Conservation (phyloP, 1,139 yeast species). For the Yamadazyma oceani region DNA sequence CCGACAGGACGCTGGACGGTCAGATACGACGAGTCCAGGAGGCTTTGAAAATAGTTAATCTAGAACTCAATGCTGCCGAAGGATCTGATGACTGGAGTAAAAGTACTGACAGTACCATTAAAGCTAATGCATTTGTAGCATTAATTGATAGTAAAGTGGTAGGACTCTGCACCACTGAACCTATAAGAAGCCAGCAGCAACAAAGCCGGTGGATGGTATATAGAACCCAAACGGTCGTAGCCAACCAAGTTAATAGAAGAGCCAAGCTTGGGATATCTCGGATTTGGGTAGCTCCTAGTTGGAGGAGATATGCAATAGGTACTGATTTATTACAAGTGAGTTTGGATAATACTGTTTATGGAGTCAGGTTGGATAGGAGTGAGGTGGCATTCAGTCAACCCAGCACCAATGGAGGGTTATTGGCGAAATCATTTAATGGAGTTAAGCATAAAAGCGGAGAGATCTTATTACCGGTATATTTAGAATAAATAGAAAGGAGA, state of each 20-base stretch:
- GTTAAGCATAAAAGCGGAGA: constrained; percentile 51
- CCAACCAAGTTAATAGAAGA: constrained; percentile 28
- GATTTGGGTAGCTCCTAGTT: constrained; percentile 58
- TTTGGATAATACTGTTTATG: constrained; percentile 48
- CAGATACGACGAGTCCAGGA: constrained; percentile 27
- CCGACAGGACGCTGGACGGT: constrained; percentile 18
- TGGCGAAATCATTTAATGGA: constrained; percentile 55
- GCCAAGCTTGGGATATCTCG: constrained; percentile 59
- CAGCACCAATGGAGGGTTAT: constrained; percentile 55
- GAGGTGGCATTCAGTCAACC: constrained; percentile 75
- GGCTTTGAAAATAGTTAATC: constrained; percentile 52
- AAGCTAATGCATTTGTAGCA: constrained; percentile 50
- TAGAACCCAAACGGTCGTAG: constrained; percentile 34
- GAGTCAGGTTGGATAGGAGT: constrained; percentile 37
- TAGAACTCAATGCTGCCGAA: constrained; percentile 56
- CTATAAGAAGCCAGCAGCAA: constrained; percentile 19
- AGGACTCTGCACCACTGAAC: constrained; percentile 53
- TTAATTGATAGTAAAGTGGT: constrained; percentile 42
- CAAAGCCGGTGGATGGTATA: constrained; percentile 52
- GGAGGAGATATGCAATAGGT: constrained; percentile 55
- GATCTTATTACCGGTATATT: constrained; percentile 50
- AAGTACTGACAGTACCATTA: constrained; percentile 13
- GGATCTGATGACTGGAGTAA: constrained; percentile 52
- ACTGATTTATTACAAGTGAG: constrained; percentile 41
- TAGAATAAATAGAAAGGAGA: constrained; percentile 8